Base-by-base conservation (phyloP, 305 asterid genomes). In the Rubia balearica region DNA sequence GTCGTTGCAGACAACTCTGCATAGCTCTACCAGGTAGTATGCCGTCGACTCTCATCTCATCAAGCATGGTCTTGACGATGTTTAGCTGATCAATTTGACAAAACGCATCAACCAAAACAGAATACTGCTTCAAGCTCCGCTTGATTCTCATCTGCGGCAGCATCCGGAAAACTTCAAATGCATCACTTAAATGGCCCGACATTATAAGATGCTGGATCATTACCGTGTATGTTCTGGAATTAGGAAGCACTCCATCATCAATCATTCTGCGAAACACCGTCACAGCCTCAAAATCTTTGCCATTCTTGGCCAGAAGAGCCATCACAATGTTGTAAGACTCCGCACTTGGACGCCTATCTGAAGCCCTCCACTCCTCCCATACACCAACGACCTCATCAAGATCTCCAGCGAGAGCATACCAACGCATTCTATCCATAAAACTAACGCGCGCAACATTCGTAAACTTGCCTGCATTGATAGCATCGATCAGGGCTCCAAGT, bases 231-330 rank as follows among this genome's bases (percentile, higher is more conserved):
- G 98, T 89, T 79, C 97, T 85, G 51, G 87, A 83, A 84, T 94
- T 94, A 4, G 96, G 98, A 77, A 89, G 96, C 1, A 88, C 95
- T 60, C 97, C 96, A 82, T 89, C 97, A 73, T 84, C 89, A 57
- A 89, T 76, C 84, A 91, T 81, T 74, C 78, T 77, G 71, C 63
- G 55, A 68, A 94, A 94, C 42, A 88, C 76, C 68, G 73, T 80
- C 68, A 88, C 87, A 3, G 96, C 95, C 69, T 85, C 96, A 48
- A 67, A 68, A 77, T 91, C 85, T 84, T 74, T 77, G 40, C 91
- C 93, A 74, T 80, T 84, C 57, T 85, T 87, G 19, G 84, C 90
- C 71, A 43, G 81, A 73, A 91, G 91, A 30, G 83, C 81, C 91
- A 94, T 87, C 7, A 94, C 81, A 61, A 94, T 77, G 68, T 91